Evolutionary conservation across 768 basidiomycete genomes (phyloP).

Genomic region (Mrakia frigida): DNA sequence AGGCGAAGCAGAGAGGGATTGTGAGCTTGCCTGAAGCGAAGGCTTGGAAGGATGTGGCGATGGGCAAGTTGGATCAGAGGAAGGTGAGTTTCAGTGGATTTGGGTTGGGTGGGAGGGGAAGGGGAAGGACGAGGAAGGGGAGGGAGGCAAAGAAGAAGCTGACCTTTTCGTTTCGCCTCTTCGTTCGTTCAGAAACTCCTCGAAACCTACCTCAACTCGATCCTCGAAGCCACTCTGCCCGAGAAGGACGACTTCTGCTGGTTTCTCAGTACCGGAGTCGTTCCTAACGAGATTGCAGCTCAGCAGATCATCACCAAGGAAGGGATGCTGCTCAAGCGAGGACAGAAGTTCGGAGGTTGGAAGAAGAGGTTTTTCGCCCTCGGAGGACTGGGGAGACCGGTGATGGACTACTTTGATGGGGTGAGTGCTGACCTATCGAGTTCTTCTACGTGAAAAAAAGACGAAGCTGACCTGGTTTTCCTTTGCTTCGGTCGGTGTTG

Average conservation of each 20-base stretch:
- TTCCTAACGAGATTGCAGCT: slow-evolving; percentile 53
- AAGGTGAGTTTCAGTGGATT: slow-evolving; percentile 57
- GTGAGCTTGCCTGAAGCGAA: slow-evolving; percentile 79
- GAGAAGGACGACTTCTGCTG: slow-evolving; percentile 84
- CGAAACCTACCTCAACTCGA: slow-evolving; percentile 76
- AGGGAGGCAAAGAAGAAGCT: not conserved
- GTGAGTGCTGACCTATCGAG: slow-evolving; percentile 54
- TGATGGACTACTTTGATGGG: slow-evolving; percentile 90
- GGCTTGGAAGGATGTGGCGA: slow-evolving; percentile 94
- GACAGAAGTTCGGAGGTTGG: slow-evolving; percentile 96
- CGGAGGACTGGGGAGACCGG: slow-evolving; percentile 58
- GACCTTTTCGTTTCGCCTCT: slow-evolving; percentile 14
- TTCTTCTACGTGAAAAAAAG: not conserved
- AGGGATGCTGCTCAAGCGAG: slow-evolving; percentile 91
- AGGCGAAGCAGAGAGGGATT: slow-evolving; percentile 65
- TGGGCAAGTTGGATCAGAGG: slow-evolving; percentile 90
- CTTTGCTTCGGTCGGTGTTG: slow-evolving; percentile 27
- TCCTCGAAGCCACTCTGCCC: slow-evolving; percentile 75
- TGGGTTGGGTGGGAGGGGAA: not conserved
- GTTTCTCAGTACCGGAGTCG: slow-evolving; percentile 85
- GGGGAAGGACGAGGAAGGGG: not conserved
- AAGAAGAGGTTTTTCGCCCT: slow-evolving; percentile 93
- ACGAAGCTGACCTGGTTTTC: not conserved
- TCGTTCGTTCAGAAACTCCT: slow-evolving; percentile 46
- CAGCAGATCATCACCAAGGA: slow-evolving; percentile 76